phyloP scores from a whole-genome alignment of 192 early-diverging fungal species.

The Gryganskiella cystojenkinii region DNA sequence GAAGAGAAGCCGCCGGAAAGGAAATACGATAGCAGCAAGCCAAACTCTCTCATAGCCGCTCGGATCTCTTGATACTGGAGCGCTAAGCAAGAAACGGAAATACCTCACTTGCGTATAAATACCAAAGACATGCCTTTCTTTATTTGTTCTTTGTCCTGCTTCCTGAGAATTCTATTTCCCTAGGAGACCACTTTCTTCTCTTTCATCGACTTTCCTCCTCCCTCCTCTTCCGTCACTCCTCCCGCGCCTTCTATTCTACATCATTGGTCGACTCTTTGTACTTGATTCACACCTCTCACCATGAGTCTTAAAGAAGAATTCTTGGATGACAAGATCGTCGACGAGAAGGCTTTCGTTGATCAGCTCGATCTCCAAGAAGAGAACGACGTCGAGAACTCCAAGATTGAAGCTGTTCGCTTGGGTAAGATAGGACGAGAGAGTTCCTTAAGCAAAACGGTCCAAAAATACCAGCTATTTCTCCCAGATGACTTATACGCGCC shows the following conservation, averaged over 20 bases:
- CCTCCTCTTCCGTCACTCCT: not conserved
- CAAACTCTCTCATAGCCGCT: too few species aligned
- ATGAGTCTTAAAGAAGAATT: not conserved
- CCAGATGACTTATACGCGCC: not conserved
- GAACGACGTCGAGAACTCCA: conserved; percentile 1
- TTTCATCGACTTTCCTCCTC: not conserved
- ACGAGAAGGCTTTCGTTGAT: not conserved
- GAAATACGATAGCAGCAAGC: too few species aligned
- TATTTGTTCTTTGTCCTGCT: too few species aligned
- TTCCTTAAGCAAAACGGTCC: not conserved
- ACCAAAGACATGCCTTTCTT: too few species aligned
- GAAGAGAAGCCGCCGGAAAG: too few species aligned
- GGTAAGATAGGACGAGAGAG: not conserved
- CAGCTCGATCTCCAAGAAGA: not conserved
- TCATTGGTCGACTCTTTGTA: not conserved
- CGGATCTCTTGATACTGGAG: too few species aligned
- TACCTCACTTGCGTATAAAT: too few species aligned
- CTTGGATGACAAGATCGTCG: not conserved
- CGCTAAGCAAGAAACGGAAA: too few species aligned
- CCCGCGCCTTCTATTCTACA: not conserved
- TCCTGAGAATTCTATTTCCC: too few species aligned
- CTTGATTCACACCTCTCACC: not conserved
- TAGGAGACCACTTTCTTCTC: not conserved
- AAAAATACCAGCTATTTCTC: not conserved
- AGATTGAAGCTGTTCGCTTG: conserved; percentile 14